Conservation (phyloP, 306 rosid genomes). For the Astragalus glycyphyllos region DNA sequence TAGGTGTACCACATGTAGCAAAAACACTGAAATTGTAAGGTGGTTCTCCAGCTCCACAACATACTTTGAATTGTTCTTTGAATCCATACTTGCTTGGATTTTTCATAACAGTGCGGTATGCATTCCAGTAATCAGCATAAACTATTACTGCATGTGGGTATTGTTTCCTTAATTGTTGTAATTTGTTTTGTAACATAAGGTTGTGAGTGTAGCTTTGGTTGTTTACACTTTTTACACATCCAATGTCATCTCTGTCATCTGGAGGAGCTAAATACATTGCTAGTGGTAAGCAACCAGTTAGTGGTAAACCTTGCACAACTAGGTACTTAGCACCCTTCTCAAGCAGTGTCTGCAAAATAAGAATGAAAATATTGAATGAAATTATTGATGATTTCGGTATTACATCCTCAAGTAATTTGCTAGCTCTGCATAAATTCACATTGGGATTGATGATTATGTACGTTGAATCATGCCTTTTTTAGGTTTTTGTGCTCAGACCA, state of each 20-base stretch:
- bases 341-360: constrained; percentile 63
- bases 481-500: too few species aligned
- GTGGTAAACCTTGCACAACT: constrained; percentile 81
- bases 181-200: constrained; percentile 50
- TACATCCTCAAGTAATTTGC: not conserved
- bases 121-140: constrained; percentile 83
- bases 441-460: too few species aligned
- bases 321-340: constrained; percentile 86
- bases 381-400: not conserved
- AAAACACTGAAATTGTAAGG: constrained; percentile 70
- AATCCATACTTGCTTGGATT: constrained; percentile 63
- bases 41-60: constrained; percentile 81
- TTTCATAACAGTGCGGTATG: constrained; percentile 65
- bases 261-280: constrained; percentile 66
- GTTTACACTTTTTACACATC: constrained; percentile 81
- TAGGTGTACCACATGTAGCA: constrained; percentile 66
- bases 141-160: constrained; percentile 70
- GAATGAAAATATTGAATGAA: not conserved
- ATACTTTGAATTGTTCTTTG: constrained; percentile 65
- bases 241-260: constrained; percentile 70
- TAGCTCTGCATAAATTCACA: too few species aligned
- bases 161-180: constrained; percentile 60
- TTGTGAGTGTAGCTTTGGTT: constrained; percentile 66
- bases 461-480: too few species aligned
- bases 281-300: constrained; percentile 75